A percentile compares a stretch with the other conserved stretches of the same genome.
Conservation (phyloP, 108 stramenopile genomes). For the Nitzschia sp. region DNA sequence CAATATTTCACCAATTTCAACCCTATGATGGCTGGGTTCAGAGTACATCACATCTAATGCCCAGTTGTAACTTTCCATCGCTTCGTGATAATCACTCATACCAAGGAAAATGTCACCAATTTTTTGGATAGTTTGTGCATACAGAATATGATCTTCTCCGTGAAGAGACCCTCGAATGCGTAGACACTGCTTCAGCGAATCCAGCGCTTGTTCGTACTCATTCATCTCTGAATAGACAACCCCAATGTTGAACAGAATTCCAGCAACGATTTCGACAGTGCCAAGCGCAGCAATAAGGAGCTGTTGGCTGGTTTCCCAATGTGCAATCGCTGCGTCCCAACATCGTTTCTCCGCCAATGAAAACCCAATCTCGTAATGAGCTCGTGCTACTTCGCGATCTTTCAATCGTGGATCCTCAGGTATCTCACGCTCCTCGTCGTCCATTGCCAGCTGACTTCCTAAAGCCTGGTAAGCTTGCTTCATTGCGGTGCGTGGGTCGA, state of each 20-base stretch:
- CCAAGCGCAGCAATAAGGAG: constrained; percentile 50
- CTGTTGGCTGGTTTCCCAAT: constrained; percentile 69
- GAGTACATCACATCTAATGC: constrained; percentile 60
- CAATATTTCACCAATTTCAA: constrained; percentile 69
- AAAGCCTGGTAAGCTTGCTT: constrained; percentile 46
- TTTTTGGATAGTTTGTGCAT: constrained; percentile 62
- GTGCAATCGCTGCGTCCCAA: constrained; percentile 64
- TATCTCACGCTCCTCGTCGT: constrained; percentile 32
- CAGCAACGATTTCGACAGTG: constrained; percentile 61
- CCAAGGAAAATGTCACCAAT: constrained; percentile 63
- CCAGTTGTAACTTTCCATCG: constrained; percentile 68
- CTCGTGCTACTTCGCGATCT: constrained; percentile 58
- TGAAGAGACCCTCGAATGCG: constrained; percentile 52
- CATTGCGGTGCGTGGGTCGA: constrained; percentile 40
- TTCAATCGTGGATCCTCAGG: constrained; percentile 35
- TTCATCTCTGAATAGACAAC: constrained; percentile 60
- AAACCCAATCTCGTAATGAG: constrained; percentile 70
- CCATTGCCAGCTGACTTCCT: constrained; percentile 40
- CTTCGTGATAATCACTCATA: constrained; percentile 67
- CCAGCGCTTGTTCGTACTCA: constrained; percentile 55
- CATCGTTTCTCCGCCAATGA: constrained; percentile 69
- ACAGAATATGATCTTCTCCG: constrained; percentile 60
- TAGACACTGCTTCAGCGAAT: constrained; percentile 54
- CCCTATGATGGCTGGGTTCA: constrained; percentile 47
- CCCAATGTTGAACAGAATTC: constrained; percentile 63